Evolutionary conservation across 2,329 filamentous ascomycete genomes (phyloP).

Genomic region (Plectosphaerella plurivora): DNA sequence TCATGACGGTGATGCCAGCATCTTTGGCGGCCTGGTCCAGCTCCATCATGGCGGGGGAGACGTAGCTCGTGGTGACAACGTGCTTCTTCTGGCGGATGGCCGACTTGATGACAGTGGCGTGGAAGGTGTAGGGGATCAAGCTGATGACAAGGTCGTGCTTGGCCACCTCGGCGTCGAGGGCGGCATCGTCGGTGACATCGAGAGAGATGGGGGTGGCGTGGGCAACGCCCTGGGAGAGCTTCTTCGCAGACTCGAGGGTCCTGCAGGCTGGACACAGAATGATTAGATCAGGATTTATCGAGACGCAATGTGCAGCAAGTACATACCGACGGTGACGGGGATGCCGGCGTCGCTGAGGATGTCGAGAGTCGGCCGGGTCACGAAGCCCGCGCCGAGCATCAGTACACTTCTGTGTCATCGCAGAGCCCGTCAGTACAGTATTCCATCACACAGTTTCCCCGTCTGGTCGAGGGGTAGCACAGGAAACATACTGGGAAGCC

Average conservation of each 20-base stretch:
- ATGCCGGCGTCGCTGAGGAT: conserved; percentile 57
- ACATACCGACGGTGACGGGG: conserved; percentile 57
- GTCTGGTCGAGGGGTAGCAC: neutral
- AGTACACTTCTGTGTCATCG: conserved; percentile 17
- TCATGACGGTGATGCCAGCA: conserved; percentile 94
- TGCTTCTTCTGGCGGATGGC: conserved; percentile 93
- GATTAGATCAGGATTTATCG: neutral
- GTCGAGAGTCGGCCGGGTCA: conserved; percentile 61
- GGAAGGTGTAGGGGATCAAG: conserved; percentile 89
- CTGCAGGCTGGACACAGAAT: conserved; percentile 62
- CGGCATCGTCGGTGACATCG: conserved; percentile 72
- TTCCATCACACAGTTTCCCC: neutral
- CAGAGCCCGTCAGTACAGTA: neutral
- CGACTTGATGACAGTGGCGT: conserved; percentile 84
- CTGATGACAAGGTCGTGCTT: conserved; percentile 76
- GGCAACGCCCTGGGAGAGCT: conserved; percentile 67
- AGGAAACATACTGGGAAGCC: conserved; percentile 7
- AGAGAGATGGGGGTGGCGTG: conserved; percentile 72
- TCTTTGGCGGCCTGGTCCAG: conserved; percentile 79
- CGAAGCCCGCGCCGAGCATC: conserved; percentile 52
- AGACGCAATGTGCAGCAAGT: neutral
- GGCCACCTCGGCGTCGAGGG: conserved; percentile 75
- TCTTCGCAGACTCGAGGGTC: conserved; percentile 72
- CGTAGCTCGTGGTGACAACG: conserved; percentile 92
- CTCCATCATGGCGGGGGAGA: conserved; percentile 88